A percentile compares a stretch with the other conserved stretches of the same genome.
Evolutionary conservation across 768 basidiomycete species (phyloP).

Genomic region (Trametes meyenii): DNA sequence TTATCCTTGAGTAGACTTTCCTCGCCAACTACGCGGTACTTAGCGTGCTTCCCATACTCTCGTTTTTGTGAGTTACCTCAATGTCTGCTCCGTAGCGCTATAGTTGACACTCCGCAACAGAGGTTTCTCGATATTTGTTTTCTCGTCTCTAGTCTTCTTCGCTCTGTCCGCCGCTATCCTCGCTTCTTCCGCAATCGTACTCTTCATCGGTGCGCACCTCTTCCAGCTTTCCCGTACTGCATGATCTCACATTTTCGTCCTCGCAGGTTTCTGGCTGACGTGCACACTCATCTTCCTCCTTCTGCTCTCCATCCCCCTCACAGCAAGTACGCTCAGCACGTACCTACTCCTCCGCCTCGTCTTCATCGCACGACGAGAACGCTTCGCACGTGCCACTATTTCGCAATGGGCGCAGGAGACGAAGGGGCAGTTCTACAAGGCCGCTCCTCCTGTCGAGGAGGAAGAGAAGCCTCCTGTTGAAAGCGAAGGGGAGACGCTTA

Average conservation of each 20-base stretch:
- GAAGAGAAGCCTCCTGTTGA: not conserved
- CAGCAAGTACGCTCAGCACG: slow-evolving; percentile 10
- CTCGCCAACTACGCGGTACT: slow-evolving; percentile 19
- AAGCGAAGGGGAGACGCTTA: slow-evolving; percentile 1
- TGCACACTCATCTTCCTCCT: slow-evolving; percentile 25
- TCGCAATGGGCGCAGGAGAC: slow-evolving; percentile 20
- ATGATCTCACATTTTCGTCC: not conserved
- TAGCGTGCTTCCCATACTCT: slow-evolving; percentile 27
- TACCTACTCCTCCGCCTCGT: slow-evolving; percentile 20
- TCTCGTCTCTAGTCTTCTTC: slow-evolving; percentile 23
- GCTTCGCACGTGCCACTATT: slow-evolving; percentile 16
- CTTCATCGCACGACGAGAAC: slow-evolving; percentile 16
- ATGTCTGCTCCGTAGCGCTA: not conserved
- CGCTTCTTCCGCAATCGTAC: slow-evolving; percentile 10
- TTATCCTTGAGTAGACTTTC: slow-evolving; percentile 19
- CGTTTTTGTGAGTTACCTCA: slow-evolving; percentile 24
- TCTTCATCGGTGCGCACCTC: slow-evolving; percentile 22
- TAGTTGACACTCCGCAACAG: slow-evolving; percentile 5
- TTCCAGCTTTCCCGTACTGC: not conserved
- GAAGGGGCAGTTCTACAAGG: slow-evolving; percentile 8
- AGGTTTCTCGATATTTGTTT: slow-evolving; percentile 28
- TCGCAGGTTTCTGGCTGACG: slow-evolving; percentile 22
- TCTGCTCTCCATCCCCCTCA: slow-evolving; percentile 19
- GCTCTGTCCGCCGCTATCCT: slow-evolving; percentile 22
- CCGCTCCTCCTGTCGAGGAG: not conserved